phyloP scores from a whole-genome alignment of 1,284 basidiomycete genomes.

The Ganoderma lingzhi region DNA sequence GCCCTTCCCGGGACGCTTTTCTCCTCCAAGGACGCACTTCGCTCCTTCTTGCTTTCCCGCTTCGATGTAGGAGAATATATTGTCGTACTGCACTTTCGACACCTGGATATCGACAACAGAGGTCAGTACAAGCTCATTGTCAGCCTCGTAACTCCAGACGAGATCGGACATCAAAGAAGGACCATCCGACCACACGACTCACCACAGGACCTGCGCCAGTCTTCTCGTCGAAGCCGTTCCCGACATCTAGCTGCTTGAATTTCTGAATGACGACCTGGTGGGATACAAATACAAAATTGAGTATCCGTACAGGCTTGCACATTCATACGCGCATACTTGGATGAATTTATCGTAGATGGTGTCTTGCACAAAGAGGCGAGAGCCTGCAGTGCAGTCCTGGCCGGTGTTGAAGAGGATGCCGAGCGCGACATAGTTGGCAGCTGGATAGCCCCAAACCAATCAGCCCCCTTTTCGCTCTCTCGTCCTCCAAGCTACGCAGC shows the following conservation, averaged over 20 bases:
- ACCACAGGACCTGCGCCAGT: conserved; percentile 86
- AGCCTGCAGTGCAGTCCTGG: conserved; percentile 91
- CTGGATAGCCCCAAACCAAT: conserved; percentile 43
- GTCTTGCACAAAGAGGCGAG: conserved; percentile 86
- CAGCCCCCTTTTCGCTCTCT: background rate
- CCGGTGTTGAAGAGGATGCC: conserved; percentile 87
- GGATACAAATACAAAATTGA: background rate
- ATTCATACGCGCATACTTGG: conserved; percentile 34
- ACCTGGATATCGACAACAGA: conserved; percentile 56
- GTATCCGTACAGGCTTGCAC: background rate
- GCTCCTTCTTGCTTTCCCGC: conserved; percentile 88
- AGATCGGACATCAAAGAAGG: background rate
- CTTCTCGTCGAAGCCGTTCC: conserved; percentile 82
- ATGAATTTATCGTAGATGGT: conserved; percentile 88
- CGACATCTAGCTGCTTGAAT: conserved; percentile 76
- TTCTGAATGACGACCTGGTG: conserved; percentile 63
- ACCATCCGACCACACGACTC: conserved; percentile 32
- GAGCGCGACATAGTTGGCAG: conserved; percentile 86
- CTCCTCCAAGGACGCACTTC: conserved; percentile 80
- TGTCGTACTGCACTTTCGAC: conserved; percentile 88
- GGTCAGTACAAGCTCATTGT: background rate
- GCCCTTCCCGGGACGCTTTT: conserved; percentile 72
- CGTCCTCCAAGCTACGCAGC: background rate
- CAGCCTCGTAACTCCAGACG: background rate
- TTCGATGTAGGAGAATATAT: conserved; percentile 91